Conservation (phyloP, 495 filamentous ascomycete genomes). For the Trichoderma gamsii region DNA sequence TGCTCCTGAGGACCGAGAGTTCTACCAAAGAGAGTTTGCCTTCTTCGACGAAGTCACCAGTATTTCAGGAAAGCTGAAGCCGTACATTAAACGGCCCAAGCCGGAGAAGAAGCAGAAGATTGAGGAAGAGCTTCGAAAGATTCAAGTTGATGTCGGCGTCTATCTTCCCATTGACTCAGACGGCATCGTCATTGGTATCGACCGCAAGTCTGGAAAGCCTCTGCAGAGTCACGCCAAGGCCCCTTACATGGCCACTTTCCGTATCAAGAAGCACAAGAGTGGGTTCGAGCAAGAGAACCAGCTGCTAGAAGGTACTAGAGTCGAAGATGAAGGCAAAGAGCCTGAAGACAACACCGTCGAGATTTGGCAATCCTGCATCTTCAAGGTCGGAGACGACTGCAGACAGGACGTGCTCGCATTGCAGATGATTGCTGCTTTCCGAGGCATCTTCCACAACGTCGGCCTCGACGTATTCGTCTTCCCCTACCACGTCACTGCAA, state of each 20-base stretch:
- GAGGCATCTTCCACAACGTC: slow-evolving; percentile 88
- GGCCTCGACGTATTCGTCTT: slow-evolving; percentile 96
- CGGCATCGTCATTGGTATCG: slow-evolving; percentile 92
- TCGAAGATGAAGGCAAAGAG: slow-evolving; percentile 25
- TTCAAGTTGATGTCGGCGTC: slow-evolving; percentile 92
- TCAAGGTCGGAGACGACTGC: slow-evolving; percentile 99
- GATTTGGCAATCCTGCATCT: slow-evolving; percentile 98
- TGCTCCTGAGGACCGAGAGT: slow-evolving; percentile 64
- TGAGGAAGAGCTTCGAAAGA: slow-evolving; percentile 94
- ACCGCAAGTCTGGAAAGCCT: slow-evolving; percentile 94
- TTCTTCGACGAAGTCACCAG: slow-evolving; percentile 97
- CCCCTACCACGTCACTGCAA: slow-evolving; percentile 97
- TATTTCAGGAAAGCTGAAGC: slow-evolving; percentile 91
- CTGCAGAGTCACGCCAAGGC: slow-evolving; percentile 97
- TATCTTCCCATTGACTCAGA: slow-evolving; percentile 97
- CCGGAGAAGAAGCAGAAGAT: slow-evolving; percentile 99
- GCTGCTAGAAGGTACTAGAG: slow-evolving; percentile 33
- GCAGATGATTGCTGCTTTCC: slow-evolving; percentile 96
- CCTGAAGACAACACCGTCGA: slow-evolving; percentile 59
- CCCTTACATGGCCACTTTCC: slow-evolving; percentile 97
- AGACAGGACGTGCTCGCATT: slow-evolving; percentile 93
- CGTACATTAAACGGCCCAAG: slow-evolving; percentile 87
- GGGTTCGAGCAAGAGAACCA: slow-evolving; percentile 41
- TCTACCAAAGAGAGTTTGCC: slow-evolving; percentile 91
- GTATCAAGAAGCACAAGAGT: slow-evolving; percentile 74